Conservation (phyloP, 148 eudicot genomes). For the Heliosperma pusillum region DNA sequence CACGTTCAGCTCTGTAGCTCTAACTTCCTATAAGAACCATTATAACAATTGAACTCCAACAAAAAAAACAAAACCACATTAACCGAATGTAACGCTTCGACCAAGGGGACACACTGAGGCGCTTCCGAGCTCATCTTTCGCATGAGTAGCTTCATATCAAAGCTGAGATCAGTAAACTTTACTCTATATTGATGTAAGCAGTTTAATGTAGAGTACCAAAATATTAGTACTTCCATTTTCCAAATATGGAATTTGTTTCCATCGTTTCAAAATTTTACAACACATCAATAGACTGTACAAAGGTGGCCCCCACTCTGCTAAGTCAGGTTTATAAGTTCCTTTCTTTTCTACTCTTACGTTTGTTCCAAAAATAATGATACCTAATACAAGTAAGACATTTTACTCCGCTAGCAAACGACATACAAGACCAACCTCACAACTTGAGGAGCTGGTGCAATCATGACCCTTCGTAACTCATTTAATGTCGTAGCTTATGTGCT, state of each 20-base stretch:
- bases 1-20: not conserved
- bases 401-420: conserved; percentile 2
- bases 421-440: not conserved
- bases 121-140: not conserved
- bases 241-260: not conserved
- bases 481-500: not conserved
- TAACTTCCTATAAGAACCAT: not conserved
- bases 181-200: too few relatives aligned
- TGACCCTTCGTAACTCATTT: not conserved
- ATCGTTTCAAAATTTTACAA: not conserved
- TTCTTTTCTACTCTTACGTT: not conserved
- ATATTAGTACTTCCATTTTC: not conserved
- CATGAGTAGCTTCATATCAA: not conserved
- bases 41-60: too few relatives aligned
- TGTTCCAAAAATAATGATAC: not conserved
- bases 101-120: too few relatives aligned
- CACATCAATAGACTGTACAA: not conserved
- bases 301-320: not conserved
- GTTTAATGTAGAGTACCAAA: not conserved
- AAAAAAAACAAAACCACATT: too few relatives aligned
- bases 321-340: not conserved
- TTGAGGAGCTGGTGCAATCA: not conserved
- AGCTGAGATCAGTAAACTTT: not conserved
- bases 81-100: too few relatives aligned
- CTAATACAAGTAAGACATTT: not conserved